These are phyloP conservation scores for Fusarium staphyleae DNA, from an alignment of 2,329 filamentous ascomycete species.

Conservation along the genomic window DNA sequence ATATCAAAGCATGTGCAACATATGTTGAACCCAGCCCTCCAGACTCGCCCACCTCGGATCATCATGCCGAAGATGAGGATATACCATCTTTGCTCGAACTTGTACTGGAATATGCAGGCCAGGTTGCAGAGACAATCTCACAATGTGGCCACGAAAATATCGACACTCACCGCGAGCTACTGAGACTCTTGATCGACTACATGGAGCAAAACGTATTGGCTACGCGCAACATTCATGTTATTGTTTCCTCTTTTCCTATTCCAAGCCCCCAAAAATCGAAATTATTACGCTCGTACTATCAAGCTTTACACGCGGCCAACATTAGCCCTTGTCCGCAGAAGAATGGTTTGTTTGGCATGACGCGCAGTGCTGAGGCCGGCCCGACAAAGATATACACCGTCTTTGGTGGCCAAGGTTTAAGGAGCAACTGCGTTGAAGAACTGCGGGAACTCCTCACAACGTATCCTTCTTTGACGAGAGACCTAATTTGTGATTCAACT, in stretches of 20 bases:
- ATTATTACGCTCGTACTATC: conserved; percentile 9
- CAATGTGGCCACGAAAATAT: neutral
- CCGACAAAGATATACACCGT: conserved; percentile 4
- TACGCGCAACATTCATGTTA: conserved; percentile 3
- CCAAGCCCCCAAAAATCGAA: conserved; percentile 4
- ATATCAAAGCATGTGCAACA: neutral
- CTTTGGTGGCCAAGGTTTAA: conserved; percentile 18
- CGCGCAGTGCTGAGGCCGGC: neutral
- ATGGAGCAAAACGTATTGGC: conserved; percentile 5
- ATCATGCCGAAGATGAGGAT: neutral
- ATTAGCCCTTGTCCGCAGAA: neutral
- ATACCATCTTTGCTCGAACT: conserved; percentile 5
- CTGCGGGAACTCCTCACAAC: conserved; percentile 4
- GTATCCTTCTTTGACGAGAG: conserved; percentile 4
- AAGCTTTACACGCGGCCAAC: conserved; percentile 9
- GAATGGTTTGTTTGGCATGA: conserved; percentile 8
- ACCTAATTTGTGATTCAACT: neutral
- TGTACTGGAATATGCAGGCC: conserved; percentile 5
- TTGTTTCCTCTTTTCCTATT: neutral
- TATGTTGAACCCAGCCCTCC: conserved; percentile 3
- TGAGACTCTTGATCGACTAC: conserved; percentile 7
- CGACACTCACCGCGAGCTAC: neutral
- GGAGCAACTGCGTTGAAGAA: conserved; percentile 3
- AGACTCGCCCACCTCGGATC: conserved; percentile 1
- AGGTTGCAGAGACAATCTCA: neutral